Evolutionary conservation across 129 eudicot species (phyloP).

Genomic region (Lactuca sativa): DNA sequence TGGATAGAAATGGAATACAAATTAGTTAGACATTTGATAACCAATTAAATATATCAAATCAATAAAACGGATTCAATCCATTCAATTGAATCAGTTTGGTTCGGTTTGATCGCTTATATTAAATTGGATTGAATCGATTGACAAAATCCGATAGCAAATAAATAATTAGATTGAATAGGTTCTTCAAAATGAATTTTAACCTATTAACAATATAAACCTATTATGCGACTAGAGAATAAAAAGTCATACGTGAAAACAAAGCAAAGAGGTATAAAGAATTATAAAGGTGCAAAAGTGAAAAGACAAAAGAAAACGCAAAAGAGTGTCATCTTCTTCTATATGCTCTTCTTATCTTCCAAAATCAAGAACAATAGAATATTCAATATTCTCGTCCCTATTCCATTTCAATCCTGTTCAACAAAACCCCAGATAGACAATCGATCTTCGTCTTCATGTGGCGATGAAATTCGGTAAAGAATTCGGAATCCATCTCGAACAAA

Average conservation of each 20-base stretch:
- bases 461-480: conserved; percentile 96
- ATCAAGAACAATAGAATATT: conserved; percentile 13
- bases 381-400: not conserved
- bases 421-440: not conserved
- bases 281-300: not conserved
- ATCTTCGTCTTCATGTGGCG: conserved; percentile 7
- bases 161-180: too few relatives aligned
- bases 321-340: not conserved
- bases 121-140: too few relatives aligned
- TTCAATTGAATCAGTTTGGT: too few relatives aligned
- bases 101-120: too few relatives aligned
- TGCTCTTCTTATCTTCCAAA: conserved; percentile 9
- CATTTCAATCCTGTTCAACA: conserved; percentile 4
- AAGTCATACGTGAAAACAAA: not conserved
- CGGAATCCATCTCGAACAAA: conserved; percentile 75
- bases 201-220: too few relatives aligned
- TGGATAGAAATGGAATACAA: too few relatives aligned
- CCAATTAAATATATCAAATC: too few relatives aligned
- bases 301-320: not conserved
- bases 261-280: not conserved
- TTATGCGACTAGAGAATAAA: too few relatives aligned
- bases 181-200: too few relatives aligned
- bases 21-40: too few relatives aligned
- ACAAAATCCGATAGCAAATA: too few relatives aligned
- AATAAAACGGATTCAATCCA: too few relatives aligned